These are phyloP conservation scores for Irpex sp. DNA, from an alignment of 1,284 basidiomycete species.

Conservation along the genomic window DNA sequence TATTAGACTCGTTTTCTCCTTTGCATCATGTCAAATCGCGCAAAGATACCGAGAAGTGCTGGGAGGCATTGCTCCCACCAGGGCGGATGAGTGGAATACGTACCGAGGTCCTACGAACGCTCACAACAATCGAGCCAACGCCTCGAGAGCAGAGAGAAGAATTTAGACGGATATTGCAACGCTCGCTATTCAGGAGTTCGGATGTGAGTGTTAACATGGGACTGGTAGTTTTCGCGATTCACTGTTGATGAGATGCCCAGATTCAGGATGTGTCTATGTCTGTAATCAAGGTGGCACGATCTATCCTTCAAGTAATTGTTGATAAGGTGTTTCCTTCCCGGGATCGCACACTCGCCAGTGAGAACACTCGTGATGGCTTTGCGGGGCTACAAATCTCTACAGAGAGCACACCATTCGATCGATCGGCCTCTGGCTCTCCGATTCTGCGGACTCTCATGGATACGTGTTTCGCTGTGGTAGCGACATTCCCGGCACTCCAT, in stretches of 20 bases:
- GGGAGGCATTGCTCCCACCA: slow-evolving; percentile 61
- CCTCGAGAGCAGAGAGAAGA: slow-evolving; percentile 10
- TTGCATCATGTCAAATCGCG: slow-evolving; percentile 37
- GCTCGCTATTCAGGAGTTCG: slow-evolving; percentile 54
- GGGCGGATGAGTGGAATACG: slow-evolving; percentile 65
- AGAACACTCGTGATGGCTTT: slow-evolving; percentile 62
- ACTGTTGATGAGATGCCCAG: slow-evolving; percentile 30
- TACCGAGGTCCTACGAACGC: slow-evolving; percentile 39
- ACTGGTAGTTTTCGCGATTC: background rate
- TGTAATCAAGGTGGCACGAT: slow-evolving; percentile 36
- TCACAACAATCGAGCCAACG: slow-evolving; percentile 26
- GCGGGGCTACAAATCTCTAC: slow-evolving; percentile 49
- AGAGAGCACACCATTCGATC: slow-evolving; percentile 22
- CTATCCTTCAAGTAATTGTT: slow-evolving; percentile 23
- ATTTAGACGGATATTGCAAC: slow-evolving; percentile 35
- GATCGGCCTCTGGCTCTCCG: slow-evolving; percentile 21
- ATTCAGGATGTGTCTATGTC: slow-evolving; percentile 49
- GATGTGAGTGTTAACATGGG: slow-evolving; percentile 46
- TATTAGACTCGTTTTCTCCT: slow-evolving; percentile 65
- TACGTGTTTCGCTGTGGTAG: slow-evolving; percentile 52
- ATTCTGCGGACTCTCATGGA: slow-evolving; percentile 34
- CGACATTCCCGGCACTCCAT: slow-evolving; percentile 56
- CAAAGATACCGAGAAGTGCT: slow-evolving; percentile 30
- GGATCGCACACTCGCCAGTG: background rate
- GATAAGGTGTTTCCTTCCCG: background rate